Base-by-base conservation (phyloP, 805 yeast genomes). In the Cyberlindnera misumaiensis region DNA sequence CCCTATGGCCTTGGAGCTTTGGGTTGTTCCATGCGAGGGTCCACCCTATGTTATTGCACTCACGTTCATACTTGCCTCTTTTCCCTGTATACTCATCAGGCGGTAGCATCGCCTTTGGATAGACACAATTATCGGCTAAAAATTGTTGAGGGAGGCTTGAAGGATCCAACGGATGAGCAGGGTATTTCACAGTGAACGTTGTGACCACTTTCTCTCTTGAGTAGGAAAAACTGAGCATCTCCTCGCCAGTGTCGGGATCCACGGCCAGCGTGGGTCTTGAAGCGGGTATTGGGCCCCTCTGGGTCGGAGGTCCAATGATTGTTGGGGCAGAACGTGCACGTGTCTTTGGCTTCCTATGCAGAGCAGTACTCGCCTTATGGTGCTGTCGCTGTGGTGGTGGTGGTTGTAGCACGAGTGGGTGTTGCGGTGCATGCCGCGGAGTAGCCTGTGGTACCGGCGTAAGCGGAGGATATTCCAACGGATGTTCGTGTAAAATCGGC, bases 41-140 rank as follows among this genome's bases (percentile, higher is more conserved):
- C 75, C 76, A 70, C 4, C 75, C 77, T 30, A 72, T 60, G 20
- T 58, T 55, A 45, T 72, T 72, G 54, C 77, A 72, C 32, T 62
- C 65, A 28, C 62, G 61, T 45, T 72, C 77, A 47, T 72, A 72
- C 29, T 53, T 47, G 11, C 62, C 65, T 25, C 77, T 58, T 38
- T 68, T 69, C 7, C 75, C 76, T 25, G 52, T 57, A 44, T 68
- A 69, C 39, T 60, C 60, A n/a, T 56, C 60, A 1, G 56, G 52
- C 1, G 70, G 64, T 5, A 61, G 68, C 55, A 63, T 60, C 1
- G 75, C 76, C n/a, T 67, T 54, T 8, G 73, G 74, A 42, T 72
- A 72, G 5, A 71, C 62, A 47, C 77, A 68, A 51, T 72, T 72
- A 13, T 59, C 58, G 10, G 31, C 38, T 34, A 59, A 43, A 46